Conservation (phyloP, 2,329 filamentous ascomycete genomes). For the Beauveria scarabaeidicola region DNA sequence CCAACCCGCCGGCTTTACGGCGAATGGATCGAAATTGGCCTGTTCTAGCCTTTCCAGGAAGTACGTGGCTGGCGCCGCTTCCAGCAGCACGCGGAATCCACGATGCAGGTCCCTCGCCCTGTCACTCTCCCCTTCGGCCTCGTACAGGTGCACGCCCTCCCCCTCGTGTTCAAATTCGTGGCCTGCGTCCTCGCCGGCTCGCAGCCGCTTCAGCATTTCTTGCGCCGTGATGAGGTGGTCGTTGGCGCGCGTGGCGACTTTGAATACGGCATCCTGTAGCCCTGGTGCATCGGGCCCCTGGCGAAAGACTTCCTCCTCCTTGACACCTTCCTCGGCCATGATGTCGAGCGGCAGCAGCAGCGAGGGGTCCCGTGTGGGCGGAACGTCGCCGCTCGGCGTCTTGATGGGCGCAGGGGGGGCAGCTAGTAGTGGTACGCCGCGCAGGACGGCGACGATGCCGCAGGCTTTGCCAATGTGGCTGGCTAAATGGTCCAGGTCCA, state of each 20-base stretch:
- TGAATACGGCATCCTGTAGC: slow-evolving; percentile 81
- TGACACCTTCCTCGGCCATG: slow-evolving; percentile 73
- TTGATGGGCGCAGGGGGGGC: slow-evolving; percentile 50
- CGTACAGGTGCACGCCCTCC: slow-evolving; percentile 58
- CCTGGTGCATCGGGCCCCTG: slow-evolving; percentile 70
- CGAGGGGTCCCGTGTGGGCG: slow-evolving; percentile 33
- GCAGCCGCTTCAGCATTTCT: slow-evolving; percentile 79
- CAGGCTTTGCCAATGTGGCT: slow-evolving; percentile 92
- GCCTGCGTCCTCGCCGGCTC: slow-evolving; percentile 62
- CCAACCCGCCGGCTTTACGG: slow-evolving; percentile 57
- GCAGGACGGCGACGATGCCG: slow-evolving; percentile 78
- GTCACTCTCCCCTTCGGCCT: slow-evolving; percentile 25
- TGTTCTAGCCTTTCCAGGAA: slow-evolving; percentile 74
- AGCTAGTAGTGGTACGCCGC: slow-evolving; percentile 81
- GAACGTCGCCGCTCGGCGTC: slow-evolving; percentile 32
- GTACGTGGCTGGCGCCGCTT: slow-evolving; percentile 65
- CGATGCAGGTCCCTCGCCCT: slow-evolving; percentile 39
- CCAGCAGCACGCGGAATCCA: slow-evolving; percentile 73
- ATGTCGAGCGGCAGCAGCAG: slow-evolving; percentile 81
- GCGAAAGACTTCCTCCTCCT: slow-evolving; percentile 84
- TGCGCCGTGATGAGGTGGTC: slow-evolving; percentile 91
- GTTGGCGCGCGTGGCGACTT: slow-evolving; percentile 85
- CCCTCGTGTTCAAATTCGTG: slow-evolving; percentile 85
- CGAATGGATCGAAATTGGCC: slow-evolving; percentile 77
- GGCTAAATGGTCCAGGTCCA: slow-evolving; percentile 85